phyloP scores from a whole-genome alignment of 495 filamentous ascomycete genomes.

The Antarctomyces pellizariae region DNA sequence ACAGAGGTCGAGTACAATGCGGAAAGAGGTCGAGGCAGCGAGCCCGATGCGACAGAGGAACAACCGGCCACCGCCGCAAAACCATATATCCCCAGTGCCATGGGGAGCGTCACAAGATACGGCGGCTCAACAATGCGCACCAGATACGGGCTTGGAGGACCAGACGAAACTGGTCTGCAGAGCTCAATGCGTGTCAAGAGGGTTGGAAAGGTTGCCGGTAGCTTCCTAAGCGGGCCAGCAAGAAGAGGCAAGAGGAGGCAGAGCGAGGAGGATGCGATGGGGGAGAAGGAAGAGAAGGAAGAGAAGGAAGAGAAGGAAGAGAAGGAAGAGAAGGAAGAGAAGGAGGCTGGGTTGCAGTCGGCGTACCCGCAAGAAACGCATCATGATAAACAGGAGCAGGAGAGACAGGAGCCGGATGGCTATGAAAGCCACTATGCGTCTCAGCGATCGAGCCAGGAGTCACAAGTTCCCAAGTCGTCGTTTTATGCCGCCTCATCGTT shows the following conservation, averaged over 20 bases:
- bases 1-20: too few relatives aligned
- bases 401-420: conserved; percentile 10
- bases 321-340: conserved; percentile 15
- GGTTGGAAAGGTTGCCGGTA: conserved; percentile 43
- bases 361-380: too few relatives aligned
- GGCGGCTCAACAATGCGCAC: conserved; percentile 25
- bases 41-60: conserved; percentile 11
- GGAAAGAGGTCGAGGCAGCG: too few relatives aligned
- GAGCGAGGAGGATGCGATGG: conserved; percentile 40
- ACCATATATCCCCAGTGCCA: conserved; percentile 12
- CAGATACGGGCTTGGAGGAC: conserved; percentile 18
- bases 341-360: conserved; percentile 11
- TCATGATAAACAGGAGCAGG: conserved; percentile 11
- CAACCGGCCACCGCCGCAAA: conserved; percentile 19
- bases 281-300: conserved; percentile 3
- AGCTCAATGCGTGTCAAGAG: conserved; percentile 53
- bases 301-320: conserved; percentile 17
- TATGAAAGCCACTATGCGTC: conserved; percentile 7
- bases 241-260: conserved; percentile 47
- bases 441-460: conserved; percentile 6
- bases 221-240: conserved; percentile 51
- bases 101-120: conserved; percentile 25
- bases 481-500: conserved; percentile 5
- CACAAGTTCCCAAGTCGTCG: conserved; percentile 5
- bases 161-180: conserved; percentile 36